Evolutionary conservation across 1,139 yeast genomes (phyloP), one percentile per base, ranked within the genome.

Genomic region (Protomyces lactucae-debilis): DNA sequence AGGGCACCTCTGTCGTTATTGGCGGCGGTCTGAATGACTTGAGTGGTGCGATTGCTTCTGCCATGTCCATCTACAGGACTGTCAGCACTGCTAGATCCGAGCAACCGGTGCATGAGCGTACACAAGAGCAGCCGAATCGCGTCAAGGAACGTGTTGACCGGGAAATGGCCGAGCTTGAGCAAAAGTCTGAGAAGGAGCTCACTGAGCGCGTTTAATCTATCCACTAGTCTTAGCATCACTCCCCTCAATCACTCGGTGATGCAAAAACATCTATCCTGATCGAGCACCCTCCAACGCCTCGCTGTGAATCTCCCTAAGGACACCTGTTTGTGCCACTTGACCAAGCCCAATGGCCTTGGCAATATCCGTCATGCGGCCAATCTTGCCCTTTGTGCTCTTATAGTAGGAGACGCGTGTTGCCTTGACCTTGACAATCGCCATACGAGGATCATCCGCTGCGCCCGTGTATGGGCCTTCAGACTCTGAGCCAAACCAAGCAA

Each of bases 21-120:
- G 83, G 90, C 14, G 51, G 56, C 16, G 86, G 86, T 66, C 75
- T 88, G 73, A 87, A 88, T 68, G 92, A 88, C 71, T 79, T 88
- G 74, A 85, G 92, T 57, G 80, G 84, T 35, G 82, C 87, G 77
- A 85, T 88, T 78, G 90, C 92, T 48, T 80, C 87, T 68, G 95
- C 95, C 0, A 76, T 88, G 81, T 83, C 87, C 53, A 86, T 88
- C 68, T 86, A 82, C 74, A 83, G 86, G 68, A 81, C 55, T 28
- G 37, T 52, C 25, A 52, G 43, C 25, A n/a, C 40, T 14, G 35
- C 16, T 28, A 28, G 32, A 6, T 28, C 32, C 32, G 32, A 28
- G 32, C 32, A 28, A 6, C 32, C 5, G 32, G 32, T 5, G 5
- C 32, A 28, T 4, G 32, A 6, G 8, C 32, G 8, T 6, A 8